Conservation (phyloP, 2,329 filamentous ascomycete species). For the Penicillium sp. region DNA sequence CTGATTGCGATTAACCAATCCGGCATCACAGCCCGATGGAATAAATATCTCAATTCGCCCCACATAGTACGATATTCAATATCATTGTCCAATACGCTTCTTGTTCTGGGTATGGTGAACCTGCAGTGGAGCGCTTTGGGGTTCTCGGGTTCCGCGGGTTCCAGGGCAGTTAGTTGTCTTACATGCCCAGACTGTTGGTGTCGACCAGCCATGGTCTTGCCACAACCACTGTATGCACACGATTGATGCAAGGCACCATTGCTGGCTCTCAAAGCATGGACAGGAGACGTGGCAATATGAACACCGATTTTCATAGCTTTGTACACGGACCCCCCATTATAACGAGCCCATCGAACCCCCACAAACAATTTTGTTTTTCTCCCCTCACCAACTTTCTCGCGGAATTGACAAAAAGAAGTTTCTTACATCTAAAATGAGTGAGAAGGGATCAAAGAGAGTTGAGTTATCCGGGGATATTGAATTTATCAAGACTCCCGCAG, state of each 20-base stretch:
- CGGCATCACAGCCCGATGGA: no score
- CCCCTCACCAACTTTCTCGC: neutral
- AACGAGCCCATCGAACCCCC: neutral
- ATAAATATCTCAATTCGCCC: neutral
- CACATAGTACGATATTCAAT: neutral
- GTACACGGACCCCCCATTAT: neutral
- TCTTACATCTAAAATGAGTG: neutral
- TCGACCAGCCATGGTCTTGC: neutral
- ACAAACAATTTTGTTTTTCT: neutral
- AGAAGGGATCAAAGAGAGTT: neutral
- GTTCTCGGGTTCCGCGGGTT: neutral
- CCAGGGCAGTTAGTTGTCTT: no score
- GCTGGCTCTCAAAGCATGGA: neutral
- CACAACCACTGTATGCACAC: no score
- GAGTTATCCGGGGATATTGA: constrained; percentile 23
- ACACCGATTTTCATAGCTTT: no score
- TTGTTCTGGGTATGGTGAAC: neutral
- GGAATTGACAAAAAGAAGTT: neutral
- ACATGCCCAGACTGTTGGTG: no score
- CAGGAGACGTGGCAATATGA: neutral
- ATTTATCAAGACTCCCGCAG: constrained; percentile 33
- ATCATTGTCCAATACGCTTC: neutral
- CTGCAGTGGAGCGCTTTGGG: neutral
- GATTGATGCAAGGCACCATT: neutral
- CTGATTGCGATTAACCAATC: neutral